Conservation (phyloP, 345 rosid species). For the Kernera saxatilis region DNA sequence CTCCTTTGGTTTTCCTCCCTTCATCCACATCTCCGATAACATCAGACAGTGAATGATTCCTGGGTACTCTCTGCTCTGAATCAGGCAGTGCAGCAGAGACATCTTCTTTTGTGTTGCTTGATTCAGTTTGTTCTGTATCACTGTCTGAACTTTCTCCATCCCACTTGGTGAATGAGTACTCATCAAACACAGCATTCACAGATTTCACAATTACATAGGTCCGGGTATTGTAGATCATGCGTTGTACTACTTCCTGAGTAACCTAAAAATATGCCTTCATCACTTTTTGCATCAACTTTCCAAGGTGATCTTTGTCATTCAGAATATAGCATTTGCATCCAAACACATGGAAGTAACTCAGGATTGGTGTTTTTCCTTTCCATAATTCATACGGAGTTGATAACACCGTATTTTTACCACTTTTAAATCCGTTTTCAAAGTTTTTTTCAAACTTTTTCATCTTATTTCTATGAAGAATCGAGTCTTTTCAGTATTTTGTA, state of each 20-base stretch:
- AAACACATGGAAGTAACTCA: background rate
- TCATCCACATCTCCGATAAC: background rate
- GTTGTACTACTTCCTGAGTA: background rate
- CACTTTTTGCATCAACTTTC: background rate
- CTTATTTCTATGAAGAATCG: too few relatives aligned
- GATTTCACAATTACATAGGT: background rate
- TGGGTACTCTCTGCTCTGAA: too few relatives aligned
- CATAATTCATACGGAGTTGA: background rate
- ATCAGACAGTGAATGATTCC: background rate
- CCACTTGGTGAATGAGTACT: accelerated
- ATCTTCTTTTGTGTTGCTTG: too few relatives aligned
- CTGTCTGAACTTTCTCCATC: background rate
- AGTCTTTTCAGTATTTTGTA: too few relatives aligned
- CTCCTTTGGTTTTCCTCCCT: background rate
- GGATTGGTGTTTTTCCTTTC: background rate
- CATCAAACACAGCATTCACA: background rate
- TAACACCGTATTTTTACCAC: too few relatives aligned
- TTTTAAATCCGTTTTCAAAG: too few relatives aligned
- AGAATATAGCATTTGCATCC: background rate
- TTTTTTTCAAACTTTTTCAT: too few relatives aligned
- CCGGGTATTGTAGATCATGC: background rate
- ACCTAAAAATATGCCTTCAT: background rate
- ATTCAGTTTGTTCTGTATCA: background rate
- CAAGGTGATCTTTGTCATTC: background rate
- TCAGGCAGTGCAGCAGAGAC: too few relatives aligned